phyloP scores from a whole-genome alignment of 345 rosid species.

The Streptanthus diversifolius region DNA sequence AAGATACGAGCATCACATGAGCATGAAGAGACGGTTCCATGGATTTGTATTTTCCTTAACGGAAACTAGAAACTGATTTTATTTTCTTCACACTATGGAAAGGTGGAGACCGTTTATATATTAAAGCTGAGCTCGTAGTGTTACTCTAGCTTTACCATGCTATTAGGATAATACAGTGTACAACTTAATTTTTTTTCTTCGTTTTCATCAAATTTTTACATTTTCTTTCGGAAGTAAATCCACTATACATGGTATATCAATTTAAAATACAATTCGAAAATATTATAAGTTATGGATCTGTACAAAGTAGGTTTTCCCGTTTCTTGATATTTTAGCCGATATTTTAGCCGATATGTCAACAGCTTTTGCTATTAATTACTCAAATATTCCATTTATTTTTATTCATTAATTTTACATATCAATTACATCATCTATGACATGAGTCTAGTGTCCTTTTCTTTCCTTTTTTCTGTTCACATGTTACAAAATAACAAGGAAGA shows the following conservation, averaged over 20 bases:
- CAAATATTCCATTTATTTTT: background rate
- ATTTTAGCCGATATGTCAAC: background rate
- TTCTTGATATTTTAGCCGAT: background rate
- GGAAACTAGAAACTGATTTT: background rate
- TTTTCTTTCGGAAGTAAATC: background rate
- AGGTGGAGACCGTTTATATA: background rate
- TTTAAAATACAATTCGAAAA: background rate
- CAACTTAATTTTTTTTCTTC: background rate
- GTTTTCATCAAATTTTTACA: background rate
- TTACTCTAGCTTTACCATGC: background rate
- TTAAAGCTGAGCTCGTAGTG: background rate
- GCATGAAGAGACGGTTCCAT: conserved; percentile 11
- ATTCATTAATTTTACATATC: background rate
- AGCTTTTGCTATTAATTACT: background rate
- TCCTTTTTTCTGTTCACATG: background rate
- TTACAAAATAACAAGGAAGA: background rate
- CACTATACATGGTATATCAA: background rate
- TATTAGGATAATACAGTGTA: background rate
- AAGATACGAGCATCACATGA: conserved; percentile 70
- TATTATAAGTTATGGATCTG: background rate
- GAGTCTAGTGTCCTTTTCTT: background rate
- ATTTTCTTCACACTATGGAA: background rate
- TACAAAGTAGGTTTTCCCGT: background rate
- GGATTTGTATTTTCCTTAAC: background rate
- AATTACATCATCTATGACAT: background rate